These are phyloP conservation scores for Tillandsia fasciculata DNA, from an alignment of 176 grass and related monocot genomes.

Conservation along the genomic window DNA sequence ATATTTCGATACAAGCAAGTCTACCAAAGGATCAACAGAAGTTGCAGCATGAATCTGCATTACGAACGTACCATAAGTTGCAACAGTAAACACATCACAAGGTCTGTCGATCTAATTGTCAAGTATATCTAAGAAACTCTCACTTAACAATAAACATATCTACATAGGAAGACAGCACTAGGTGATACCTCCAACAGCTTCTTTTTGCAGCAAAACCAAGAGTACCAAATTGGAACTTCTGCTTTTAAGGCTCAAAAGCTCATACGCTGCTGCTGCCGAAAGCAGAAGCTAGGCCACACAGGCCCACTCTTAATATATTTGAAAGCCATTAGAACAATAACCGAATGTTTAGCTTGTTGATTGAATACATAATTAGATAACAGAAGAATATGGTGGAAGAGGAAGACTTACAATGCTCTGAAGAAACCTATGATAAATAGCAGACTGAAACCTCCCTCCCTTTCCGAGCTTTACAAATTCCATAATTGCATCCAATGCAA, in stretches of 20 bases:
- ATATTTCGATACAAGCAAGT: constrained; percentile 60
- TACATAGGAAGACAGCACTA: neutral
- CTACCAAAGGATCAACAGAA: constrained; percentile 43
- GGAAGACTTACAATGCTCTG: constrained; percentile 42
- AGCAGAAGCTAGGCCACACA: too few species aligned
- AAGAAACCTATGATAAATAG: constrained; percentile 69
- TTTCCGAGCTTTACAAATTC: constrained; percentile 89
- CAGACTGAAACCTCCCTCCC: constrained; percentile 53
- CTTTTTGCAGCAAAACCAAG: neutral
- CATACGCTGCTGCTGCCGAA: too few species aligned
- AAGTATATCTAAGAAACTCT: too few species aligned
- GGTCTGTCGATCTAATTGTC: too few species aligned
- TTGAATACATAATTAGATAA: too few species aligned
- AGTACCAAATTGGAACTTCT: too few species aligned
- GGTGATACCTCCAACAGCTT: constrained; percentile 1
- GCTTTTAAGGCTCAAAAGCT: too few species aligned
- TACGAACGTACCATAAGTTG: neutral
- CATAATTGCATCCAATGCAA: constrained; percentile 81
- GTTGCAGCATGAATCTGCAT: constrained; percentile 47
- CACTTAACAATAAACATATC: too few species aligned
- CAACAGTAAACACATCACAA: neutral
- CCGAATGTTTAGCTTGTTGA: too few species aligned
- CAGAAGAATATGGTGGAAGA: too few species aligned
- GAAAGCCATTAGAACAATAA: too few species aligned
- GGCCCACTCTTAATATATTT: too few species aligned